Evolutionary conservation across 345 rosid species (phyloP).

Genomic region (Gossypium herbaceum): DNA sequence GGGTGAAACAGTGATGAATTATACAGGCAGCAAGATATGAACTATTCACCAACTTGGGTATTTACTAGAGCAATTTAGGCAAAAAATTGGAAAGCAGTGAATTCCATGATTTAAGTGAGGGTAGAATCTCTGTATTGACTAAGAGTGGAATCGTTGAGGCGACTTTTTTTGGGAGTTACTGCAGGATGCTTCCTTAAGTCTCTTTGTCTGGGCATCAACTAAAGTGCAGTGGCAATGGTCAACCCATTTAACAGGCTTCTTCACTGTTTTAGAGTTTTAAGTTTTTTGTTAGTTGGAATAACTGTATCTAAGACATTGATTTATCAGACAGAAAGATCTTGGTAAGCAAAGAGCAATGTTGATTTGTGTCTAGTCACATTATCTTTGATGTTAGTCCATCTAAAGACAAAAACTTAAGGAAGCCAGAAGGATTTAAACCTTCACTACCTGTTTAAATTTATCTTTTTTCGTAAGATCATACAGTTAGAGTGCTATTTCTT

Average conservation of each 20-base stretch:
- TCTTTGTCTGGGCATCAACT: background rate
- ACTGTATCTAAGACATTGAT: background rate
- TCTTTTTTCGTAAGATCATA: background rate
- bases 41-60: background rate
- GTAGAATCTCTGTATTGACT: background rate
- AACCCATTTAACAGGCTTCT: background rate
- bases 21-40: background rate
- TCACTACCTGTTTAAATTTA: background rate
- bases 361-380: background rate
- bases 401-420: background rate
- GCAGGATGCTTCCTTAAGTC: background rate
- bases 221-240: background rate
- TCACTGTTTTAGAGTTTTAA: background rate
- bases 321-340: background rate
- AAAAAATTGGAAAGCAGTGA: background rate
- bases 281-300: background rate
- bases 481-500: background rate
- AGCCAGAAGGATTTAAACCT: slow-evolving; percentile 6
- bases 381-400: background rate
- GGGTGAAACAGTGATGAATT: background rate
- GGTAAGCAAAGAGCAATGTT: background rate
- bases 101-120: background rate
- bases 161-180: background rate
- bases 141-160: background rate
- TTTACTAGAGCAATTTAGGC: background rate